Evolutionary conservation across 176 grass and related monocot genomes (phyloP).

Genomic region (Cenchrus americanus): DNA sequence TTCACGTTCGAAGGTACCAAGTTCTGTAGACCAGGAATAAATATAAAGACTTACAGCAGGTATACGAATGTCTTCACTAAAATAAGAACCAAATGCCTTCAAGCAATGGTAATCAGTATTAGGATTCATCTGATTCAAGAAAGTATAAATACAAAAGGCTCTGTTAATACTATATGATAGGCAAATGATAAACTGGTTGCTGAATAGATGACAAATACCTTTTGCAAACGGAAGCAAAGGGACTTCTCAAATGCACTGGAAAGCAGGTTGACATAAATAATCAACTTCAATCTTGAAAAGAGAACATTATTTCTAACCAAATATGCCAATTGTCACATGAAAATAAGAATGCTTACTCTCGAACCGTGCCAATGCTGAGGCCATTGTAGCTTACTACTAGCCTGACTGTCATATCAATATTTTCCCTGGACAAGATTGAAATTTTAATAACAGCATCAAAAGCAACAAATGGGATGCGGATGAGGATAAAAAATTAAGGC

Average conservation of each 20-base stretch:
- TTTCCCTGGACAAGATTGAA: conserved; percentile 62
- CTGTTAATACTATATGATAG: background rate
- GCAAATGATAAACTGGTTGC: conserved; percentile 13
- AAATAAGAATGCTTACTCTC: conserved; percentile 70
- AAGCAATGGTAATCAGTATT: conserved; percentile 78
- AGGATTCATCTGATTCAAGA: conserved; percentile 77
- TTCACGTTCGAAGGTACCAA: background rate
- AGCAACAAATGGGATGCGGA: conserved; percentile 16
- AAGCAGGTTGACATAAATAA: conserved; percentile 22
- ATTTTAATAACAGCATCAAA: conserved; percentile 30
- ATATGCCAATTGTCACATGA: background rate
- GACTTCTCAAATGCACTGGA: conserved; percentile 88
- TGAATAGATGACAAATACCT: conserved; percentile 58
- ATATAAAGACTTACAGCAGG: conserved; percentile 60
- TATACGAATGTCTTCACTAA: conserved; percentile 86
- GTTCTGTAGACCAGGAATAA: background rate
- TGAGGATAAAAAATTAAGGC: background rate
- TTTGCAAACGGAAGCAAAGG: conserved; percentile 68
- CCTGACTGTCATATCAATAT: conserved; percentile 97
- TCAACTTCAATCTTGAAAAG: conserved; percentile 22
- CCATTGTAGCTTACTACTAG: conserved; percentile 92
- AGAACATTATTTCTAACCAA: conserved; percentile 16
- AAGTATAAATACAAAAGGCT: conserved; percentile 6
- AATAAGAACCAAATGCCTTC: conserved; percentile 81
- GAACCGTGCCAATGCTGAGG: conserved; percentile 75